Percentiles rank a stretch among this genome's conserved stretches.
Evolutionary conservation across 2,329 filamentous ascomycete genomes (phyloP).

Genomic region (Verticillium albo-atrum): DNA sequence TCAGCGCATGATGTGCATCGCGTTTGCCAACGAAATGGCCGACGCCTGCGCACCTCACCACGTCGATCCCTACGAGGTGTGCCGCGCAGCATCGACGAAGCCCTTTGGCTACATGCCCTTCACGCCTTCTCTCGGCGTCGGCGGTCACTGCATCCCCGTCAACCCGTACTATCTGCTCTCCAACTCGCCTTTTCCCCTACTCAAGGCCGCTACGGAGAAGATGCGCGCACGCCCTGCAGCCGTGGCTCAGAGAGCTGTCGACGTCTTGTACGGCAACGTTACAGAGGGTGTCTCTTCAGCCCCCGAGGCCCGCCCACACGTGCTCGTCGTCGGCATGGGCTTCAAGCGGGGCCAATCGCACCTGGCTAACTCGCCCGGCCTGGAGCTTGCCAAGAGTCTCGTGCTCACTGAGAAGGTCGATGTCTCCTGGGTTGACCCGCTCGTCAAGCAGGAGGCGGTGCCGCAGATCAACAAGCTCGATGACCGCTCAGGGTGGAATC

Average conservation of each 20-base stretch:
- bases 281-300: not conserved
- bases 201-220: conserved; percentile 27
- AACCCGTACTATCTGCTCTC: conserved; percentile 36
- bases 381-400: conserved; percentile 34
- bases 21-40: conserved; percentile 39
- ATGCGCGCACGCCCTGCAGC: conserved; percentile 26
- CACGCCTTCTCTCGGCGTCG: conserved; percentile 31
- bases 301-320: conserved; percentile 17
- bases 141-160: conserved; percentile 39
- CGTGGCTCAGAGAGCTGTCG: conserved; percentile 15
- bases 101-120: conserved; percentile 35
- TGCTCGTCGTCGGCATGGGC: conserved; percentile 42
- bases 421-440: conserved; percentile 38
- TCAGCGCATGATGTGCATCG: conserved; percentile 34
- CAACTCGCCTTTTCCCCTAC: conserved; percentile 29
- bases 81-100: conserved; percentile 29
- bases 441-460: conserved; percentile 36
- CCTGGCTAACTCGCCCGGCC: conserved; percentile 41
- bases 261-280: not conserved
- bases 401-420: conserved; percentile 29
- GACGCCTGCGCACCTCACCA: conserved; percentile 29
- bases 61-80: conserved; percentile 35
- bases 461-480: conserved; percentile 32
- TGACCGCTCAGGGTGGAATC: conserved; percentile 30
- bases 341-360: conserved; percentile 46